These are phyloP conservation scores for Begonia masoniana DNA, from an alignment of 306 rosid genomes.

Conservation along the genomic window DNA sequence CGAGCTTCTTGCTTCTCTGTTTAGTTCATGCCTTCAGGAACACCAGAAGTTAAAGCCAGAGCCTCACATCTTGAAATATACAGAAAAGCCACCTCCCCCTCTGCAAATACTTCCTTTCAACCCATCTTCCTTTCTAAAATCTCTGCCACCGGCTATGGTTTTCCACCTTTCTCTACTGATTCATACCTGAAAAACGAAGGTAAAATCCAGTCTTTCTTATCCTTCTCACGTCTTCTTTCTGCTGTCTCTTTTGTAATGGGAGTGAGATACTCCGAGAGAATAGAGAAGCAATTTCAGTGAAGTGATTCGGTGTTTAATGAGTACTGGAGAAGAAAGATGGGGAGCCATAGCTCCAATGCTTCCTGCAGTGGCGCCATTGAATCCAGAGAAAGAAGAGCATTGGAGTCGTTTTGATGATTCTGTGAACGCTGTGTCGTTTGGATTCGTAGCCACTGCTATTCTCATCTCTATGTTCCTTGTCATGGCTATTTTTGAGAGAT, in stretches of 20 bases:
- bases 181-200: neutral
- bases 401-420: slow-evolving; percentile 47
- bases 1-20: neutral
- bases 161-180: neutral
- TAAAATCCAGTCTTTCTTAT: neutral
- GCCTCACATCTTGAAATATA: no score
- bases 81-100: no score
- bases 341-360: slow-evolving; percentile 15
- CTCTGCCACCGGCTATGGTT: neutral
- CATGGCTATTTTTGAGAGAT: slow-evolving; percentile 62
- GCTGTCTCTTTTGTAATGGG: neutral
- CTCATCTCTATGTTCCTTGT: slow-evolving; percentile 68
- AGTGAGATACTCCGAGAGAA: neutral
- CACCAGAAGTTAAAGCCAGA: no score
- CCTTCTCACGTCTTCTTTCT: neutral
- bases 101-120: neutral
- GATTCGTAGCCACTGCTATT: slow-evolving; percentile 65
- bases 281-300: neutral
- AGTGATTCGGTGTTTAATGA: neutral
- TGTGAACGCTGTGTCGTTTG: slow-evolving; percentile 50
- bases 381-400: slow-evolving; percentile 31
- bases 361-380: slow-evolving; percentile 27
- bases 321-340: slow-evolving; percentile 20
- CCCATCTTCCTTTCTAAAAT: neutral
- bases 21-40: neutral